Conservation (phyloP, 345 rosid genomes). For the Jatropha curcas region DNA sequence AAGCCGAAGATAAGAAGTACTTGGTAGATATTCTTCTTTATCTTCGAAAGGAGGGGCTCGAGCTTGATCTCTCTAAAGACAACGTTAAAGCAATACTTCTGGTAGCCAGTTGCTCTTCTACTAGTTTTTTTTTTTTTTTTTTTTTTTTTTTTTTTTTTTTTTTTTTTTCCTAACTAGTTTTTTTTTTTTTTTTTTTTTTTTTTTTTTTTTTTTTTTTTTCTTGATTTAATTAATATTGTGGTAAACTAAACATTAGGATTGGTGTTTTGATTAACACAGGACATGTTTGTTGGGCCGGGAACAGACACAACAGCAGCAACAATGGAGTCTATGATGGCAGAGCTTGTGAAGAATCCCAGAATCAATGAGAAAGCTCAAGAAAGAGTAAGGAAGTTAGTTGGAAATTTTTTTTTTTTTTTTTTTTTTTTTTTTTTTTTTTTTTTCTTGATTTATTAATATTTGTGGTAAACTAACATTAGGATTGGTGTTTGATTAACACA, state of each 20-base stretch:
- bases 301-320: slow-evolving; percentile 20
- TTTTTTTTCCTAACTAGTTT: too few relatives aligned
- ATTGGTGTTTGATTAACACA: background rate
- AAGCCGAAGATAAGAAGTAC: slow-evolving; percentile 3
- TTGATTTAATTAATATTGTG: too few relatives aligned
- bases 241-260: background rate
- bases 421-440: too few relatives aligned
- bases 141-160: too few relatives aligned
- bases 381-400: slow-evolving; percentile 15
- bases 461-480: too few relatives aligned
- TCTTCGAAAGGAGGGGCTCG: slow-evolving; percentile 11
- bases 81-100: slow-evolving; percentile 10
- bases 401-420: too few relatives aligned
- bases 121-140: too few relatives aligned
- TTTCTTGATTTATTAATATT: too few relatives aligned
- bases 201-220: too few relatives aligned
- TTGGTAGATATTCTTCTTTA: slow-evolving; percentile 19
- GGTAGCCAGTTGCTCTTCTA: background rate
- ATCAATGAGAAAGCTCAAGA: slow-evolving; percentile 22
- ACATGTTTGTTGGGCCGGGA: slow-evolving; percentile 28
- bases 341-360: slow-evolving; percentile 22
- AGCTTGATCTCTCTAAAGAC: slow-evolving; percentile 3
- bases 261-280: slow-evolving; percentile 8
- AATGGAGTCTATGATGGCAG: slow-evolving; percentile 32
- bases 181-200: too few relatives aligned